phyloP scores from a whole-genome alignment of 2,329 filamentous ascomycete species.

The Fusarium torreyae region DNA sequence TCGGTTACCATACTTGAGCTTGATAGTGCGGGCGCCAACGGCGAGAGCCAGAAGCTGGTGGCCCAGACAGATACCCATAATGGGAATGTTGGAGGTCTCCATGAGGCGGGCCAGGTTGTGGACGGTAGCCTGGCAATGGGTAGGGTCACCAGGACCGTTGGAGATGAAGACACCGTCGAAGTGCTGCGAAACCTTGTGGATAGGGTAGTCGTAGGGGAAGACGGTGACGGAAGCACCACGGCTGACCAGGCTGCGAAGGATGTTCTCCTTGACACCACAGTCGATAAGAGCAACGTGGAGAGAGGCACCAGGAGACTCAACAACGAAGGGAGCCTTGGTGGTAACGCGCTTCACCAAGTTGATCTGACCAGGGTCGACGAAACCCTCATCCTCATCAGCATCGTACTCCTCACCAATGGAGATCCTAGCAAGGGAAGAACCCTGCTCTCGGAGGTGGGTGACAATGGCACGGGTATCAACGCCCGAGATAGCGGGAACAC shows the following conservation, averaged over 20 bases:
- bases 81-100: constrained; percentile 89
- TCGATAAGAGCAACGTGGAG: constrained; percentile 96
- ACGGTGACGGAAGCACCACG: constrained; percentile 93
- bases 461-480: constrained; percentile 98
- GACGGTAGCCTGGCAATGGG: constrained; percentile 94
- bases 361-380: constrained; percentile 94
- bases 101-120: constrained; percentile 94
- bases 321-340: constrained; percentile 98
- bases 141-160: constrained; percentile 98
- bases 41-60: constrained; percentile 96
- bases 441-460: constrained; percentile 94
- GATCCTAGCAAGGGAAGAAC: constrained; percentile 95
- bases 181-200: constrained; percentile 98
- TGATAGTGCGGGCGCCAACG: constrained; percentile 89
- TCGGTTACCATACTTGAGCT: constrained; percentile 99
- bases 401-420: constrained; percentile 98
- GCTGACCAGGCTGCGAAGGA: constrained; percentile 91
- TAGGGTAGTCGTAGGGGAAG: constrained; percentile 96
- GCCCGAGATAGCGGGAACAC: constrained; percentile 94
- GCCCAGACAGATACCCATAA: constrained; percentile 98
- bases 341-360: constrained; percentile 96
- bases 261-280: constrained; percentile 99
- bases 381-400: constrained; percentile 97
- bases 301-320: constrained; percentile 85
- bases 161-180: constrained; percentile 99